These are phyloP conservation scores for Linnemannia hyalina DNA, from an alignment of 192 early-diverging fungal genomes.

Conservation along the genomic window DNA sequence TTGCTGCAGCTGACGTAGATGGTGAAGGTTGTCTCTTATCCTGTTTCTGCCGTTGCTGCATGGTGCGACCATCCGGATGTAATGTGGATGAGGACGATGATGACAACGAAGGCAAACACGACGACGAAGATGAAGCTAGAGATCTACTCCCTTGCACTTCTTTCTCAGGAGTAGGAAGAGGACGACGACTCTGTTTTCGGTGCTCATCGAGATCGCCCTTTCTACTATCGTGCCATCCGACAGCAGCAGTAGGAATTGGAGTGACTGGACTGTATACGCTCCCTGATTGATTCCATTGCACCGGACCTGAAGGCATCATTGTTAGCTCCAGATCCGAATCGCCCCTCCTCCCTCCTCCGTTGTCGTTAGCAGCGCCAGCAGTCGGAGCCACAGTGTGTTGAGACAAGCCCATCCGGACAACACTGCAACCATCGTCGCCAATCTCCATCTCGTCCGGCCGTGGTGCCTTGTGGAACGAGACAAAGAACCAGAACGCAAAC, in stretches of 20 bases:
- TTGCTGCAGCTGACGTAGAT: neutral
- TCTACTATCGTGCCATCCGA: neutral
- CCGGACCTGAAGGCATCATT: neutral
- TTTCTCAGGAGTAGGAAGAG: neutral
- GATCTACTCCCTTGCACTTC: neutral
- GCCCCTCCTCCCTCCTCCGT: neutral
- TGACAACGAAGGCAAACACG: neutral
- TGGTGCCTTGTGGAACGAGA: neutral
- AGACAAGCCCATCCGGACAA: neutral
- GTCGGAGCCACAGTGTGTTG: neutral
- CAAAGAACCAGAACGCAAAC: constrained; percentile 18
- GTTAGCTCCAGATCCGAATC: neutral
- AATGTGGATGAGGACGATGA: neutral
- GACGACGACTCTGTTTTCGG: neutral
- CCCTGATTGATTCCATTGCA: neutral
- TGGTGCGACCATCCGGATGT: neutral
- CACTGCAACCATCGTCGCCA: neutral
- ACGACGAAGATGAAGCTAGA: neutral
- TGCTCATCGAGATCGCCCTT: neutral
- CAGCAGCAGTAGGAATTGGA: neutral
- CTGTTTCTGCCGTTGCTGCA: neutral
- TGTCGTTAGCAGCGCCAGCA: neutral
- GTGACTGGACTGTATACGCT: neutral
- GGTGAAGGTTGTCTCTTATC: neutral
- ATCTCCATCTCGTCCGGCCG: neutral